Base-by-base conservation (phyloP, 1,284 basidiomycete species). In the Naganishia liquefaciens region DNA sequence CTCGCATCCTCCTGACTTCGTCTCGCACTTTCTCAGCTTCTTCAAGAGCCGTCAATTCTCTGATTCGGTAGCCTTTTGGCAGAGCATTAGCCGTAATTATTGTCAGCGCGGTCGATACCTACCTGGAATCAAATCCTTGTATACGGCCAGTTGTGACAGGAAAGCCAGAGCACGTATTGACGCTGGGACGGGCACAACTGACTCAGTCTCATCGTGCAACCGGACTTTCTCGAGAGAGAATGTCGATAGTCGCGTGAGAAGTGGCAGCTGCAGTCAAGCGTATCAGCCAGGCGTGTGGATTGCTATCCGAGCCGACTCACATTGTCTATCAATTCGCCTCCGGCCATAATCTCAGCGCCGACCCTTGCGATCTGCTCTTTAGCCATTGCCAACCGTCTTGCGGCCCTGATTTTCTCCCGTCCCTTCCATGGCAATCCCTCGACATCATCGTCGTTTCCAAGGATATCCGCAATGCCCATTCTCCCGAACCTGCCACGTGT, bases 1-100 rank as follows among this genome's bases (percentile, higher is more conserved):
- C 96, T 71, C 96, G 85, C 68, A 91, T 88, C 33, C 88, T 84
- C 21, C 89, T 85, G 3, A 99, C 92, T 79, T 93, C 88, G 79
- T 99, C 95, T 75, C 91, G 88, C 64, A 98, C 93, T 77, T 94
- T 95, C 76, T 96, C 93, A 5, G 87, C 81, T 77, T 90, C 90
- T 79, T 99, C 96, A 68, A 86, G 85, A 43, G 93, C 95, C 2
- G 91, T 92, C 39, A 99, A 82, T 17, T 87, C 80, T 60, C 96
- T 89, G 75, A 99, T 97, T 37, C 83, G 77, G 70, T 84, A 85
- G 7, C 81, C 81, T 43, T 47, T 15, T 21, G n/a, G 19, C n/a
- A 33, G 61, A 54, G 13, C 11, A 43, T 51, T 50, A 63, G 30
- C 44, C 9, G 1, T 6, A 19, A 39, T 27, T 4, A 30, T 21